Evolutionary conservation across 108 stramenopile species (phyloP), one percentile per base, ranked within the genome.

Genomic region (Chaetoceros tenuissimus): DNA sequence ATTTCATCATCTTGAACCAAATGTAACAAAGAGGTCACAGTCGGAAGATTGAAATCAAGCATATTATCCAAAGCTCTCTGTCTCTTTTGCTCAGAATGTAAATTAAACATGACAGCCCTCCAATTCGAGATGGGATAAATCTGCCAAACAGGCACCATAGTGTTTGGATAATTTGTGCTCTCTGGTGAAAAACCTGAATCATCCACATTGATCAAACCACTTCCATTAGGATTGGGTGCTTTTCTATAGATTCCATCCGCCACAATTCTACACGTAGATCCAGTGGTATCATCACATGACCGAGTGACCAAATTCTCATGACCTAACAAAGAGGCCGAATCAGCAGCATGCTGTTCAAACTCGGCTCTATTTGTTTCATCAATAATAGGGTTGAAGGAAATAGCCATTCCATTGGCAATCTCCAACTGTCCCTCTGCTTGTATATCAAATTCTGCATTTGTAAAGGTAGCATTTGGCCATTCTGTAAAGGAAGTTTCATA

Each of bases 61-160:
- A 75, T 61, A 60, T 66, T 67, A 60, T 75, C 74, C 49, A 80
- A 59, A 18, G 74, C 72, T 44, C 44, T 28, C 44, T 52, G 43
- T 10, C 72, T 46, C 49, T 70, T 53, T 10, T 28, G 20, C 21
- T 76, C 71, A 13, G 63, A 58, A 34, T 72, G 64, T n/a, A 80
- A 59, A 62, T 80, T 76, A 51, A 64, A 80, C 74, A 75, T 80
- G 49, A 76, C 71, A 2, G 71, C 71, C n/a, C 52, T 44, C 24
- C 63, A 40, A 66, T 81, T 74, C 22, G 27, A 57, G 24, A 69
- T 71, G 27, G 65, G 68, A 8, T 58, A 44, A 27, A 76, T 75
- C 29, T 80, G 78, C 78, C 78, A 80, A 10, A 80, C 74, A 0
- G 78, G 78, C 17, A 72, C 72, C 54, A 67, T 31, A 0, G 66